These are phyloP conservation scores for Arthrobotrys entomopaga DNA, from an alignment of 2,329 filamentous ascomycete genomes.

Conservation along the genomic window DNA sequence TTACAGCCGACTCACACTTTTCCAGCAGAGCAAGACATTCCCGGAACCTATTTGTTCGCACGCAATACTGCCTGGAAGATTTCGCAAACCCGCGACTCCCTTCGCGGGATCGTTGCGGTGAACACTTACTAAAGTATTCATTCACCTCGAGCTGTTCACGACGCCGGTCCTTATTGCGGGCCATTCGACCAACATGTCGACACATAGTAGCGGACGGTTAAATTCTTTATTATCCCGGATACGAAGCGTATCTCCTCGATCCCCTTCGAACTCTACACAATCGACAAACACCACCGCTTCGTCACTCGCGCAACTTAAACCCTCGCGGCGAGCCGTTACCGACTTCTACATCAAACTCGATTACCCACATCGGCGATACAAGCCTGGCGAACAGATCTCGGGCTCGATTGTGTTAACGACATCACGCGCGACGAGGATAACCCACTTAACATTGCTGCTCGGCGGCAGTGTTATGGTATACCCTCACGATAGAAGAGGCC, in stretches of 20 bases:
- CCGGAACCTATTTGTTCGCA: constrained; percentile 1
- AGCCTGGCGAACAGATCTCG: constrained; percentile 77
- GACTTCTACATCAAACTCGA: constrained; percentile 82
- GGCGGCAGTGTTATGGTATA: constrained; percentile 83
- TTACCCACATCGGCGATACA: constrained; percentile 80
- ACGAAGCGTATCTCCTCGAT: constrained; percentile 42
- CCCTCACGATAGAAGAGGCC: constrained; percentile 70
- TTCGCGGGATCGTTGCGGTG: constrained; percentile 52
- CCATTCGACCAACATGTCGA: constrained; percentile 34
- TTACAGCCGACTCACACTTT: neutral
- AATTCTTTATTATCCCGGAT: constrained; percentile 51
- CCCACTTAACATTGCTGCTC: constrained; percentile 80
- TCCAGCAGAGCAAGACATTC: constrained; percentile 14
- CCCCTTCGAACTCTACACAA: constrained; percentile 25
- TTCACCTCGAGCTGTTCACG: constrained; percentile 4
- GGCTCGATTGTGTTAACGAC: constrained; percentile 78
- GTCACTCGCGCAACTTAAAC: constrained; percentile 38
- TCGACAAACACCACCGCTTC: constrained; percentile 22
- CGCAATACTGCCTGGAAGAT: constrained; percentile 27
- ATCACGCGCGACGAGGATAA: constrained; percentile 78
- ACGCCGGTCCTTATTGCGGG: constrained; percentile 7
- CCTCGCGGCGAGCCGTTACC: constrained; percentile 72
- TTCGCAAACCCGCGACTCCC: constrained; percentile 49
- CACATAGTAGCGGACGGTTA: constrained; percentile 26
- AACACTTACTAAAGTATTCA: constrained; percentile 14